phyloP scores from a whole-genome alignment of 352 stramenopile genomes.

The Pythium insidiosum region DNA sequence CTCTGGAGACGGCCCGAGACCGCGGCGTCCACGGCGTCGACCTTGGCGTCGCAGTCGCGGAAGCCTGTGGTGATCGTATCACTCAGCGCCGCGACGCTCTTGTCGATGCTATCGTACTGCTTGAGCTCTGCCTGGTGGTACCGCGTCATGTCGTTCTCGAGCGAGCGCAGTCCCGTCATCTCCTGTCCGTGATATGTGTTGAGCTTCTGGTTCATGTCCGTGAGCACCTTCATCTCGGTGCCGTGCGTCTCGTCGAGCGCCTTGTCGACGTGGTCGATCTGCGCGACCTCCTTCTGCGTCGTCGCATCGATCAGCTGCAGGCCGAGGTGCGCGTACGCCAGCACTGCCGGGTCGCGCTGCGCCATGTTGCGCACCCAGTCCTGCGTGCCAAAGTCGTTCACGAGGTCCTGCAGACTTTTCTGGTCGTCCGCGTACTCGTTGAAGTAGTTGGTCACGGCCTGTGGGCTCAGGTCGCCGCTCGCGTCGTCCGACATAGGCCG shows the following conservation, averaged over 20 bases:
- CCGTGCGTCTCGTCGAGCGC: background rate
- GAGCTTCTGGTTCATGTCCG: constrained; percentile 1
- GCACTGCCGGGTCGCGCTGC: background rate
- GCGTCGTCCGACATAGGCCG: too few species aligned
- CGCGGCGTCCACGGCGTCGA: background rate
- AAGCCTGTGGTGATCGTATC: background rate
- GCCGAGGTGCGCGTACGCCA: background rate
- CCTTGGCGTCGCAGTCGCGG: background rate
- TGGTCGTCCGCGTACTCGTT: background rate
- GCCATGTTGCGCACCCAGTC: background rate
- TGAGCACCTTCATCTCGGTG: background rate
- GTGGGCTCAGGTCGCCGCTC: constrained; percentile 1
- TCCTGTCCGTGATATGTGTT: background rate
- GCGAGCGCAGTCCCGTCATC: background rate
- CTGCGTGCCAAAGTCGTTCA: background rate
- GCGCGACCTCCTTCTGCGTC: background rate
- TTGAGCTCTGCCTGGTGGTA: constrained; percentile 3
- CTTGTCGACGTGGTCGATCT: background rate
- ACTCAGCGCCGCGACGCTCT: background rate
- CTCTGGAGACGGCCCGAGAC: background rate
- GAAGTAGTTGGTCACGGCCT: background rate
- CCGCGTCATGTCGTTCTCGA: constrained; percentile 4
- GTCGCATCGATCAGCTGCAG: background rate
- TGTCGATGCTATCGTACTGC: constrained; percentile 1
- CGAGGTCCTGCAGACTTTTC: background rate